Evolutionary conservation across 306 rosid species (phyloP), one percentile per base, ranked within the genome.

Genomic region (Comarum palustre): DNA sequence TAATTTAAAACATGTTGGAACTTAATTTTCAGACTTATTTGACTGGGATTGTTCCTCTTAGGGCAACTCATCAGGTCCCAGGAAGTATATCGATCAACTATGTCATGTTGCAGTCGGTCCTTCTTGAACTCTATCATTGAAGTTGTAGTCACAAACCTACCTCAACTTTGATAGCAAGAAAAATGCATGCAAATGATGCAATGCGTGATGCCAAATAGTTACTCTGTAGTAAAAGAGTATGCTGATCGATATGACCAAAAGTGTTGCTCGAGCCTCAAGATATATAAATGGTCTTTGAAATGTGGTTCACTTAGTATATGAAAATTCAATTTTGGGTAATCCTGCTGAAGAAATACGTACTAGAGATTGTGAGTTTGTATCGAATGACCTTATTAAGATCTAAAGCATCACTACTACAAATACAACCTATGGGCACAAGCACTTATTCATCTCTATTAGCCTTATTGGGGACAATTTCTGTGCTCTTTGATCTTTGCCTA

Each of bases 1-100:
- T 39, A 19, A 77, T 62, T 43, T 54, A 57, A 36, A 73, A 59
- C 85, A 73, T 78, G 80, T 71, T 77, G 24, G 64, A 31, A 41
- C 77, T 9, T 16, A 22, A 48, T 27, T 62, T 34, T 70, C 71
- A 59, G 29, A 79, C 67, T 0, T 73, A 34, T 69, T 55, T 55
- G 66, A 71, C 75, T 57, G 19, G 1, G 66, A 71, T 25, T 14
- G 67, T 41, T 71, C 42, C 24, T 2, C 11, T 36, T 36, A 6
- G 62, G 60, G 19, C n/a, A n/a, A n/a, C 43, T 47, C 36, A 48
- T 19, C 24, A 11, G 48, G 74, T 11, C 43, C 73, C 60, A 9
- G 22, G 2, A 68, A 68, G 27, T 31, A 24, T 41, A 15, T 10
- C 3, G 9, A 25, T 13, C 36, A 11, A 58, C 34, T 10, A 22